Percentiles rank a stretch among this genome's conserved stretches.
These are phyloP conservation scores for Pyrus communis DNA, from an alignment of 306 rosid species.

Conservation along the genomic window DNA sequence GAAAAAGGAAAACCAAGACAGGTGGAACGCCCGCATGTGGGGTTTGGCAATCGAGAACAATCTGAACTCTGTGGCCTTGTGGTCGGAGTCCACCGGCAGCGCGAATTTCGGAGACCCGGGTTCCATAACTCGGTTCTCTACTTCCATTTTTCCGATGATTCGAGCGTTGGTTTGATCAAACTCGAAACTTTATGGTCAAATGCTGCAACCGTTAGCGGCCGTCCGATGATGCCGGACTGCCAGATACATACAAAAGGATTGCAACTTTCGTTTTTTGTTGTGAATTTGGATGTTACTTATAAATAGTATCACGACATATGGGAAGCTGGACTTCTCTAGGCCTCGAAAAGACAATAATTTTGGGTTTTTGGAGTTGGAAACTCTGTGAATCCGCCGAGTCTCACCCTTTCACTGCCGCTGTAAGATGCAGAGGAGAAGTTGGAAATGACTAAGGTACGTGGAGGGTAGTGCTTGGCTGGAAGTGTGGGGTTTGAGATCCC, in stretches of 20 bases:
- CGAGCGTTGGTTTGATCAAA: too few relatives aligned
- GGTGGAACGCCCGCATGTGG: conserved; percentile 87
- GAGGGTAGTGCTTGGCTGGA: background rate
- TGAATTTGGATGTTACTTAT: background rate
- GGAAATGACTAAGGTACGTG: background rate
- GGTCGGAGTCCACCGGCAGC: conserved; percentile 72
- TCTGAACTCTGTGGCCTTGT: conserved; percentile 68
- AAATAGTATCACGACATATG: background rate
- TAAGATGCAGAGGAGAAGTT: background rate
- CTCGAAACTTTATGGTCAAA: too few relatives aligned
- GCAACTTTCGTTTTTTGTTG: background rate
- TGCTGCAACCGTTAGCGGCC: background rate
- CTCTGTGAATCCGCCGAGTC: conserved; percentile 6
- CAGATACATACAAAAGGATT: background rate
- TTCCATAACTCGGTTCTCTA: conserved; percentile 20
- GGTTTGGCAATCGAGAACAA: conserved; percentile 58
- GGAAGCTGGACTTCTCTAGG: background rate
- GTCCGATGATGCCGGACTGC: background rate
- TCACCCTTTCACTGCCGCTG: background rate
- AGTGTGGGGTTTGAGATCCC: background rate
- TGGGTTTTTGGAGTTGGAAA: background rate
- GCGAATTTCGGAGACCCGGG: conserved; percentile 28
- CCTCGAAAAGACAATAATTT: background rate
- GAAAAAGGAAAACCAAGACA: conserved; percentile 80
- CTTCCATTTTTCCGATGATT: conserved; percentile 24